Evolutionary conservation across 768 basidiomycete species (phyloP).

Genomic region (Termitomyces sp.): DNA sequence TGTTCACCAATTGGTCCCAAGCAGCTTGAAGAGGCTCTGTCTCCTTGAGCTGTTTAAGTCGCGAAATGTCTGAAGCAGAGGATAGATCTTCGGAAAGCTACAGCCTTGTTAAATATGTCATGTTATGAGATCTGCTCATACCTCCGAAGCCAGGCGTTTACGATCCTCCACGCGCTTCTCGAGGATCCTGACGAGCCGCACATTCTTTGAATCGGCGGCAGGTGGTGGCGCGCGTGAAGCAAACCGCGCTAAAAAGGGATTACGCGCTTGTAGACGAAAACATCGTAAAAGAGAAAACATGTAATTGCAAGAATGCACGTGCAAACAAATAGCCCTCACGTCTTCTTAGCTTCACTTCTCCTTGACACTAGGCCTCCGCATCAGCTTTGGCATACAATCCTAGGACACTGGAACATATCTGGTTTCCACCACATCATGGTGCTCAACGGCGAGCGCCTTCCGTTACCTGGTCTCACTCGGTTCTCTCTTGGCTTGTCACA

Average conservation of each 20-base stretch:
- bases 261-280: conserved; percentile 6
- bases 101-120: conserved; percentile 8
- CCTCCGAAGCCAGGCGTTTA: conserved; percentile 41
- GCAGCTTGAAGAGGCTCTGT: conserved; percentile 62
- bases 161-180: conserved; percentile 52
- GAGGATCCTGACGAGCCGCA: conserved; percentile 52
- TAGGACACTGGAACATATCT: no score
- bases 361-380: no score
- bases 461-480: no score
- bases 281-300: conserved; percentile 4
- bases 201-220: conserved; percentile 39
- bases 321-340: neutral
- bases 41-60: conserved; percentile 64
- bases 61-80: conserved; percentile 52
- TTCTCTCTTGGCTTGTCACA: no score
- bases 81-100: conserved; percentile 55
- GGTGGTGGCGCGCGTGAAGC: conserved; percentile 12
- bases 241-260: conserved; percentile 5
- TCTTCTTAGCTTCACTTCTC: no score
- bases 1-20: conserved; percentile 64
- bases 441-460: no score
- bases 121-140: conserved; percentile 13
- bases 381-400: no score
- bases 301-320: neutral
- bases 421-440: no score